Base-by-base conservation (phyloP, 2,329 filamentous ascomycete species). In the Trichophyton mentagrophytes region DNA sequence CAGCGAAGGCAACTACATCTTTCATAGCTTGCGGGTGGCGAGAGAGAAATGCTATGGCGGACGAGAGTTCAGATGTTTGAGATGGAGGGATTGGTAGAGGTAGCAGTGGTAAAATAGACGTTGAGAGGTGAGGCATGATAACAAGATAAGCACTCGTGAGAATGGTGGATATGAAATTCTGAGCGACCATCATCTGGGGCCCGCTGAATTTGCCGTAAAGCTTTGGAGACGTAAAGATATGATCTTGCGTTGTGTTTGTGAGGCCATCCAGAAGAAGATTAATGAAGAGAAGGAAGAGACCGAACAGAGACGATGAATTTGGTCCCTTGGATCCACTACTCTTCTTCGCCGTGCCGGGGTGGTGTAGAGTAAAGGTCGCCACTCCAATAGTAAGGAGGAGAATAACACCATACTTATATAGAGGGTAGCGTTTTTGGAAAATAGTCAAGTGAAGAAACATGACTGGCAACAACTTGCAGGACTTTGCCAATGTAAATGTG, bases 171-270 rank as follows among this genome's bases (percentile, higher is more conserved):
- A 97, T 87, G 61, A 96, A 78, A 72, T 97, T 99, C 75, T 96
- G 90, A 44, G 92, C 91, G 72, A 91, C 95, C 93, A 99, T 99
- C 93, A 99, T 99, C 81, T 99, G 93, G 62, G 92, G 90, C 8
- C 93, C 93, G 2, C 85, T 84, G 72, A 93, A 96, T 13, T 86
- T 85, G 65, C 84, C 84, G 75, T 90, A 95, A 1, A 74, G 71
- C 27, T 77, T 74, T 2, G 76, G 76, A 5, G 83, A 80, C 65
- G 77, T 75, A 73, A 97, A 96, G 73, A 99, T 90, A 74, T 96
- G 86, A 74, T 99, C 93, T 79, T 99, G 93, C 1, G 92, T 96
- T 60, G 87, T 90, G 75, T 99, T 99, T 62, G 92, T 97, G 60
- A 99, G 80, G 65, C 93, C 93, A 73, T 99, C 93, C 69, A 99